Evolutionary conservation across 345 rosid genomes (phyloP).

Genomic region (Eucalyptus marginata): DNA sequence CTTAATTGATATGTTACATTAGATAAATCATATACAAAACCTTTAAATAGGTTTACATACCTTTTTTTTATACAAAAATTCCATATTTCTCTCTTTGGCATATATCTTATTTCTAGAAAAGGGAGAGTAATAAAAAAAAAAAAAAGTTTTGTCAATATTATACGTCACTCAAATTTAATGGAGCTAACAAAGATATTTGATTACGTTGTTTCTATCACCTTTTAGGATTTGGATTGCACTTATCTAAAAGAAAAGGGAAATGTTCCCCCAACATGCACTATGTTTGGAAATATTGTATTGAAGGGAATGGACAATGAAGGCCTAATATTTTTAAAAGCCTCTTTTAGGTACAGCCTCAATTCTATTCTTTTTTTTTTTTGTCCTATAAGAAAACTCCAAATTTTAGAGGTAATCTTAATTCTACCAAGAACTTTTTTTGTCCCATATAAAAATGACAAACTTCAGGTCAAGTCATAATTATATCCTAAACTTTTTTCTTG

Average conservation of each 20-base stretch:
- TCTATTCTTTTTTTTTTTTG: too few species aligned
- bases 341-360: too few species aligned
- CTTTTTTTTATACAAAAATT: background rate
- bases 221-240: background rate
- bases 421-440: too few species aligned
- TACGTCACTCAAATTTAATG: background rate
- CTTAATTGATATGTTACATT: background rate
- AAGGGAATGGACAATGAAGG: too few species aligned
- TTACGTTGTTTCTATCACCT: background rate
- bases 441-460: too few species aligned
- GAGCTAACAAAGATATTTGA: background rate
- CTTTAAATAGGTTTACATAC: background rate
- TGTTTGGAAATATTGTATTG: too few species aligned
- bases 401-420: too few species aligned
- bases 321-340: too few species aligned
- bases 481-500: too few species aligned
- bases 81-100: background rate
- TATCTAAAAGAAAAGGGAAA: background rate
- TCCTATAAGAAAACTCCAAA: too few species aligned
- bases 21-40: background rate
- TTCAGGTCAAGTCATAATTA: rapidly evolving
- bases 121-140: background rate
- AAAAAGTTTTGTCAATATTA: background rate
- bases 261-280: background rate
- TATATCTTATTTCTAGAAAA: background rate